Conservation (phyloP, 2,329 filamentous ascomycete genomes). For the Blastomyces gilchristii region DNA sequence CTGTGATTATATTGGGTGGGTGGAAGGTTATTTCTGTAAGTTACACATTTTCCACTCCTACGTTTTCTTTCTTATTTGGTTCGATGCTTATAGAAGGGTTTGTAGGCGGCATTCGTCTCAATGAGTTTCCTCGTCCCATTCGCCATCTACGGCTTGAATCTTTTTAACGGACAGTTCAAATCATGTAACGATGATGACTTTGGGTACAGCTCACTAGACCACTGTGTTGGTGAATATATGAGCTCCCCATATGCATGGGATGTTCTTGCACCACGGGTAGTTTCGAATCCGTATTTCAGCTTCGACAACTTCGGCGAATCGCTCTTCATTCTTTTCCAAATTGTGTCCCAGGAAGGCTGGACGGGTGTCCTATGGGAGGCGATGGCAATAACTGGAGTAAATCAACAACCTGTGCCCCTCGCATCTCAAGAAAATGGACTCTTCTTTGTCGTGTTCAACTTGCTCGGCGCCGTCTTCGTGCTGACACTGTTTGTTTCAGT, state of each 20-base stretch:
- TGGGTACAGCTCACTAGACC: slow-evolving; percentile 49
- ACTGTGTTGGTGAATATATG: slow-evolving; percentile 77
- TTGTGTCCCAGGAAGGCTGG: slow-evolving; percentile 98
- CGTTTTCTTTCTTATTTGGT: not conserved
- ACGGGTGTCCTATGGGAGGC: slow-evolving; percentile 79
- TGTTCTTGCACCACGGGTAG: slow-evolving; percentile 71
- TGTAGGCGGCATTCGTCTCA: slow-evolving; percentile 74
- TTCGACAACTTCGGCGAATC: slow-evolving; percentile 94
- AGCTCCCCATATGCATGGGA: slow-evolving; percentile 73
- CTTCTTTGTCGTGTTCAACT: slow-evolving; percentile 94
- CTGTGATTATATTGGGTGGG: slow-evolving; percentile 83
- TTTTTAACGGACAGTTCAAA: slow-evolving; percentile 76
- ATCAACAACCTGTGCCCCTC: slow-evolving; percentile 60
- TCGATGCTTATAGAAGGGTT: slow-evolving; percentile 17
- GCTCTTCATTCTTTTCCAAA: slow-evolving; percentile 94
- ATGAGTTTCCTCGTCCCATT: slow-evolving; percentile 91
- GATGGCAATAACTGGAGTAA: slow-evolving; percentile 68
- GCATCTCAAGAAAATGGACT: slow-evolving; percentile 73
- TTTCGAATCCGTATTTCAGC: slow-evolving; percentile 71
- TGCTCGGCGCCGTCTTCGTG: slow-evolving; percentile 91
- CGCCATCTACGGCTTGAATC: slow-evolving; percentile 86
- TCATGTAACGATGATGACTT: slow-evolving; percentile 64
- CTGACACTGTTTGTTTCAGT: slow-evolving; percentile 96
- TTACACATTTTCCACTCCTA: slow-evolving; percentile 14
- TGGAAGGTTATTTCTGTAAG: slow-evolving; percentile 82